Evolutionary conservation across 257 asterid species (phyloP), one percentile per base, ranked within the genome.

Genomic region (Ilex asprella): DNA sequence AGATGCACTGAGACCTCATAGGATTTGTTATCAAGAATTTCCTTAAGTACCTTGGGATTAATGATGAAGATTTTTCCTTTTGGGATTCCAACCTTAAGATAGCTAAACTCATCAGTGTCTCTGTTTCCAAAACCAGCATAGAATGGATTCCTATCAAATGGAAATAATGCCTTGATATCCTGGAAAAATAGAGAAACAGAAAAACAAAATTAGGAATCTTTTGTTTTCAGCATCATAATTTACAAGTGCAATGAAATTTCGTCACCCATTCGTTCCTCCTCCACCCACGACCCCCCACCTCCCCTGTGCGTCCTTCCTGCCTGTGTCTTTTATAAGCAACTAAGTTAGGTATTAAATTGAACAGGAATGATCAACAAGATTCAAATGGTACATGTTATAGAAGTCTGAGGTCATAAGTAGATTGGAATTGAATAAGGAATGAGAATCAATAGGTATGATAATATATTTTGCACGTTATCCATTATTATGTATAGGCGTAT

Each of bases 91-190:
- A 87, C 99, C 76, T 83, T 92, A 30, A 92, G 87, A 74, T 92
- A 92, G 87, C 99, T 89, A 54, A 92, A 58, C 77, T 92, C 95
- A 62, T 92, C 99, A 3, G 97, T 92, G 73, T 92, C 94, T 74
- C 97, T 76, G 80, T 92, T 92, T 62, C 99, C 99, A 67, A 92
- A 92, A 60, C 99, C 99, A 71, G 99, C 99, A 78, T 92, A 92
- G 71, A 92, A 92, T 27, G 99, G 99, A 76, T 79, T 89, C 44
- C 79, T 81, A 73, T 78, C 91, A 15, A 76, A 75, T 67, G 99
- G 97, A 77, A 92, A 89, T 78, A 92, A 71, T 29, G 95, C 96
- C 82, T 80, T 89, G 73, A 92, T 87, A 61, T 73, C 95, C 84
- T 79, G 72, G 21, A 29, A 14, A 55, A 61, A 2, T 16, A 30